Evolutionary conservation across 495 filamentous ascomycete species (phyloP), one percentile per base, ranked within the genome.

Genomic region (Pyronema omphalodes): DNA sequence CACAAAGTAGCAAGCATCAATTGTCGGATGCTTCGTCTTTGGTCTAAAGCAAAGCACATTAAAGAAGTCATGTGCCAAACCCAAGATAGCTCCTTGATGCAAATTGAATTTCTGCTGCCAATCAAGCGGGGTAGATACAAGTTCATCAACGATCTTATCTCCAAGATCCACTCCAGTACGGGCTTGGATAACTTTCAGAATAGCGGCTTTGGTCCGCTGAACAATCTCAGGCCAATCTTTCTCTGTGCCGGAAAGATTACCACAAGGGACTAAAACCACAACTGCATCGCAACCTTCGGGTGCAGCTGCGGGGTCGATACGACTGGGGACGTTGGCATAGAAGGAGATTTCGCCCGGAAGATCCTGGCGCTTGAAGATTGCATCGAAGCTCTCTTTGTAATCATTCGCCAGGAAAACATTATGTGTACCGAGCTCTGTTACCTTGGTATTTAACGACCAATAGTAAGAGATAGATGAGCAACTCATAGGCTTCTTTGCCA

Each of bases 401-500:
- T 78, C 70, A 52, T 81, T 75, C 6, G 80, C 79, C 15, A 86
- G 72, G 68, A 86, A 86, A 60, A 84, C 81, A 57, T 86, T 86
- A 63, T 86, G 81, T 7, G 77, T 74, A n/a, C 68, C 66, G 1
- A 86, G 68, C 56, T 77, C 71, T 0, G 77, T 75, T 2, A 83
- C 62, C 34, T 69, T 64, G 19, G 70, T 63, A 53, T 73, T 65
- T 19, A 86, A 71, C 15, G 74, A 71, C 82, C 81, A 86, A 68
- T 83, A 86, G 66, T 84, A 84, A 5, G 79, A 83, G 41, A 86
- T 81, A 39, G 76, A 79, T 60, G 76, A 80, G 67, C 82, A 86
- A 7, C 76, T 80, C 35, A 76, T 70, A 0, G 70, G 57, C 1
- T 72, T 66, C 46, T 69, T 67, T 23, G 68, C 57, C 6, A 84